Conservation (phyloP, 2,329 filamentous ascomycete species). For the Sphaerulina vaccinii region DNA sequence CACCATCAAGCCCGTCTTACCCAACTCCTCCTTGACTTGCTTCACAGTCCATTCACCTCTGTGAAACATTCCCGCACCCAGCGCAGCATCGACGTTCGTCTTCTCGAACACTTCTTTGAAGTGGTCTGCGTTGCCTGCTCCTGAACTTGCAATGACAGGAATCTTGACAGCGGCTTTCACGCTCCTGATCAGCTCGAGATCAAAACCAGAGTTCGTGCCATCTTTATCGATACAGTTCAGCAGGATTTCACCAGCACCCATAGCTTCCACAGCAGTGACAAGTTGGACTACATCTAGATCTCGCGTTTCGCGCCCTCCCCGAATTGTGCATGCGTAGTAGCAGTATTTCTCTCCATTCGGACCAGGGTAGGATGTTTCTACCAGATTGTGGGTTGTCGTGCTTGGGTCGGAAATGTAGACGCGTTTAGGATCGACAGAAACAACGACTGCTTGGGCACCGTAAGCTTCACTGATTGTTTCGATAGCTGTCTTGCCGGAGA, state of each 20-base stretch:
- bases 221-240: constrained; percentile 98
- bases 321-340: constrained; percentile 98
- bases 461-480: constrained; percentile 93
- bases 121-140: constrained; percentile 82
- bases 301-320: constrained; percentile 89
- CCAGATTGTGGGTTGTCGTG: constrained; percentile 71
- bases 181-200: constrained; percentile 83
- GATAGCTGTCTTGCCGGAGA: constrained; percentile 83
- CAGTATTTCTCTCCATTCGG: constrained; percentile 76
- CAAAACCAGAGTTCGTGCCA: constrained; percentile 90
- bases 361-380: constrained; percentile 68
- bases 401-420: constrained; percentile 73
- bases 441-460: constrained; percentile 93
- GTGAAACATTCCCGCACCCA: constrained; percentile 98
- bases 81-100: constrained; percentile 84
- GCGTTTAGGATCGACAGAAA: constrained; percentile 89
- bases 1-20: constrained; percentile 70
- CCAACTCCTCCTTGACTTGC: constrained; percentile 84
- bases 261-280: constrained; percentile 83
- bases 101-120: constrained; percentile 86
- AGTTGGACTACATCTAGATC: constrained; percentile 92
- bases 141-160: constrained; percentile 91
- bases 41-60: constrained; percentile 90
- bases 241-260: constrained; percentile 91
- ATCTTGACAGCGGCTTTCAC: constrained; percentile 87